A percentile compares a stretch with the other conserved stretches of the same genome.
Conservation (phyloP, 768 basidiomycete genomes). For the Termitomyces bulborhizus region DNA sequence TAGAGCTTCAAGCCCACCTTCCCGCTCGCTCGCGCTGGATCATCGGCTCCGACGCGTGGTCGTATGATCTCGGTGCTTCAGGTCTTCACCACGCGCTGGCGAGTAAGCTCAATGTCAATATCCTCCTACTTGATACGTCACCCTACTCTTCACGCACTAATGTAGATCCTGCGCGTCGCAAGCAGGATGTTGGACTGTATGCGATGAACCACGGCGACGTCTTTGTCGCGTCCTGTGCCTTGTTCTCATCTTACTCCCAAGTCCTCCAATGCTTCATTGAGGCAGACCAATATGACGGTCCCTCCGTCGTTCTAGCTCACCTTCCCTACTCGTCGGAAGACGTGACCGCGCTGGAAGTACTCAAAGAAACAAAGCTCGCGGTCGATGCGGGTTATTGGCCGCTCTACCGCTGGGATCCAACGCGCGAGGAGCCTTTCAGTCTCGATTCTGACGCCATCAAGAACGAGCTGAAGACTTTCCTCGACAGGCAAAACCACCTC, state of each 20-base stretch:
- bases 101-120: constrained; percentile 87
- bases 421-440: constrained; percentile 79
- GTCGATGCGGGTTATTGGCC: constrained; percentile 98
- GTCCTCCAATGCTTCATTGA: constrained; percentile 88
- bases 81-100: constrained; percentile 94
- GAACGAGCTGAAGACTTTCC: constrained; percentile 87
- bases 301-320: constrained; percentile 90
- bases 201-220: constrained; percentile 98
- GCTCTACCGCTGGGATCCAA: constrained; percentile 95
- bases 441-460: constrained; percentile 94
- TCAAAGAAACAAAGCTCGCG: constrained; percentile 96
- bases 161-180: constrained; percentile 68
- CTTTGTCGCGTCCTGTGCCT: constrained; percentile 91
- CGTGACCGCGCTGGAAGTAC: constrained; percentile 75
- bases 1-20: constrained; percentile 57
- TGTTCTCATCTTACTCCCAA: constrained; percentile 94
- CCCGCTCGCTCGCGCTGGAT: constrained; percentile 84
- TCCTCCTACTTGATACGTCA: constrained; percentile 89
- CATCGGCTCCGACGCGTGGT: constrained; percentile 97
- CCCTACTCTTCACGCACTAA: constrained; percentile 79
- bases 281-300: constrained; percentile 86
- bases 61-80: constrained; percentile 92
- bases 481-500: constrained; percentile 94
- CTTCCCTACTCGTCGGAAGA: constrained; percentile 82
- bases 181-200: constrained; percentile 95